Conservation (phyloP, 164 flowering plant species). For the Pachysandra terminalis region DNA sequence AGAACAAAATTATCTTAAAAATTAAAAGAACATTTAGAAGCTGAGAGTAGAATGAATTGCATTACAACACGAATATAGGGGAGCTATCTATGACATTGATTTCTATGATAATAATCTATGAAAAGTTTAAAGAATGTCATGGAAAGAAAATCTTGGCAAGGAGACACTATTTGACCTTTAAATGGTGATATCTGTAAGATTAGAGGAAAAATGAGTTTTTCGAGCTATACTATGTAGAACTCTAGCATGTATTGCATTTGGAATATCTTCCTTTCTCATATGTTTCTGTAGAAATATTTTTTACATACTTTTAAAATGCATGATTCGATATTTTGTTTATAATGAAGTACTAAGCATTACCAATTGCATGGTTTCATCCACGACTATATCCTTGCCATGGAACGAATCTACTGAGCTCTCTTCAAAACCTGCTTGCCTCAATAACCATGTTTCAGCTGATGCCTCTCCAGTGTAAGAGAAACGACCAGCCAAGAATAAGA, state of each 20-base stretch:
- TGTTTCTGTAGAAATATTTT: background rate
- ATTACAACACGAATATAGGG: no score
- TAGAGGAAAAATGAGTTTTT: no score
- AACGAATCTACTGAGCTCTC: slow-evolving; percentile 24
- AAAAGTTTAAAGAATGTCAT: no score
- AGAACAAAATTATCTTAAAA: no score
- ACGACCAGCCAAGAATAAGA: slow-evolving; percentile 44
- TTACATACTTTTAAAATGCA: background rate
- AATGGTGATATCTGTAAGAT: no score
- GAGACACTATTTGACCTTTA: no score
- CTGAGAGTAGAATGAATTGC: no score
- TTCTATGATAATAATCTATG: no score
- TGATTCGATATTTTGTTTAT: background rate
- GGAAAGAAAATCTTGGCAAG: no score
- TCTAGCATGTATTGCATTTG: background rate
- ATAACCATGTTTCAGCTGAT: slow-evolving; percentile 44
- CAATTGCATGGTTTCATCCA: slow-evolving; percentile 9
- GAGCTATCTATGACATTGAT: no score
- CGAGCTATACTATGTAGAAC: no score
- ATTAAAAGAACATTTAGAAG: no score
- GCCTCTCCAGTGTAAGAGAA: slow-evolving; percentile 47
- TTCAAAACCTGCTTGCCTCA: slow-evolving; percentile 47
- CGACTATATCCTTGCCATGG: slow-evolving; percentile 16
- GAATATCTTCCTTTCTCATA: background rate
- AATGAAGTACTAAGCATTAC: slow-evolving; percentile 19